Percentiles rank a stretch among this genome's conserved stretches.
Evolutionary conservation across 257 asterid genomes (phyloP).

Genomic region (Petunia axillaris): DNA sequence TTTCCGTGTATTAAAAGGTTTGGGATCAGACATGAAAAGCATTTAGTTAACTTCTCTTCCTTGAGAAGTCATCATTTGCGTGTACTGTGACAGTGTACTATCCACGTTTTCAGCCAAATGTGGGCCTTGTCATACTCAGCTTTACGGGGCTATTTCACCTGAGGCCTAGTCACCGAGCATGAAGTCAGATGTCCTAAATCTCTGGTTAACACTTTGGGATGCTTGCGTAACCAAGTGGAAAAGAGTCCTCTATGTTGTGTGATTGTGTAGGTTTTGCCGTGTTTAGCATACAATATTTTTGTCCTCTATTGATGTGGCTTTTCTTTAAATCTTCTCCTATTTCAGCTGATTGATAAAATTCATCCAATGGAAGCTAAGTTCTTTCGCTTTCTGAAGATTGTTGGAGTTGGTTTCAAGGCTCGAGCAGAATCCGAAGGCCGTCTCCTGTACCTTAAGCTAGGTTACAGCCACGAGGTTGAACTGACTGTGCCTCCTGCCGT

Average conservation of each 20-base stretch:
- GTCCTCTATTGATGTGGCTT: neutral
- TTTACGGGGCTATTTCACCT: neutral
- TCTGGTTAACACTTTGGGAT: neutral
- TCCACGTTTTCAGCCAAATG: neutral
- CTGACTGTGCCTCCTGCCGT: conserved; percentile 65
- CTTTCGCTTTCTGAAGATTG: conserved; percentile 66
- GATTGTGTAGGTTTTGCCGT: neutral
- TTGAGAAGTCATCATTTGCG: neutral
- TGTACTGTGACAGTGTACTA: neutral
- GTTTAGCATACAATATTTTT: neutral
- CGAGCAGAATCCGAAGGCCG: conserved; percentile 84
- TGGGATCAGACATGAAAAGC: conserved; percentile 7
- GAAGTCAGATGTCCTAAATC: neutral
- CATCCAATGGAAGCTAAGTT: conserved; percentile 60
- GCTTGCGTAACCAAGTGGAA: neutral
- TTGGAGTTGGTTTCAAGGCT: conserved; percentile 85
- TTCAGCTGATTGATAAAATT: neutral
- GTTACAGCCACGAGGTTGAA: conserved; percentile 79
- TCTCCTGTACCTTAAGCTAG: conserved; percentile 64
- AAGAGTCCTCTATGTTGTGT: neutral
- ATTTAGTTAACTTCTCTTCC: neutral
- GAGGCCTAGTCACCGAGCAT: neutral
- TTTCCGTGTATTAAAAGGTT: neutral
- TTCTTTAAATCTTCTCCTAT: neutral
- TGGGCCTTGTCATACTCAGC: neutral